Evolutionary conservation across 2,329 filamentous ascomycete genomes (phyloP), one percentile per base, ranked within the genome.

Genomic region (Rutstroemia sp.): DNA sequence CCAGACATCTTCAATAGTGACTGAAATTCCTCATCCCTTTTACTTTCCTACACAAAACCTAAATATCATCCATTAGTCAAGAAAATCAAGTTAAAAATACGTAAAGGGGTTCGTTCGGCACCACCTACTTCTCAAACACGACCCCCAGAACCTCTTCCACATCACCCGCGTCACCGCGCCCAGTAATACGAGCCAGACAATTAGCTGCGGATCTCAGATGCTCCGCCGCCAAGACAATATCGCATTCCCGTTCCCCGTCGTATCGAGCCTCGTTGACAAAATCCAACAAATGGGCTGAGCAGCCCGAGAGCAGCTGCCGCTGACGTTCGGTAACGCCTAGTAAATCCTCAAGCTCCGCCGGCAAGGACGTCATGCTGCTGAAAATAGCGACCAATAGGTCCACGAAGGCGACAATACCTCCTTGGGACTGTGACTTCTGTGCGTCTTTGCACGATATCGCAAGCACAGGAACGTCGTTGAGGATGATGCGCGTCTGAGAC

Each of bases 61-160:
- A 40, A 21, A 38, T 45, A 19, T 50, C 40, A 30, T 42, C 58
- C 47, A 59, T 55, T 44, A 42, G 34, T 51, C 30, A 36, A 17
- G 30, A 30, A 45, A 7, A 4, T 10, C 42, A 40, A 38, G 23
- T 5, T 23, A 23, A 23, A 23, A 23, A 23, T 23, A 23, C 23
- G 23, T 23, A 23, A 23, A 23, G 23, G 23, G 23, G 23, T 23
- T 23, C 23, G 23, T 23, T 23, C 23, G 23, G 23, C 23, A 23
- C 3, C 5, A 58, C 61, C 40, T 59, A 95, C 89, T 95, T 97
- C 71, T 97, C 92, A 74, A 99, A 99, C 4, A 99, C 92, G 21
- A 99, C 92, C 0, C 94, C 94, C 46, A 99, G 74, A 7, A 99
- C 89, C 68, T 97, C 94, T 70, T 99, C 92, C 16, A 97, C 90